phyloP scores from a whole-genome alignment of 1,284 basidiomycete genomes.

The Cutaneotrichosporon daszewskae region DNA sequence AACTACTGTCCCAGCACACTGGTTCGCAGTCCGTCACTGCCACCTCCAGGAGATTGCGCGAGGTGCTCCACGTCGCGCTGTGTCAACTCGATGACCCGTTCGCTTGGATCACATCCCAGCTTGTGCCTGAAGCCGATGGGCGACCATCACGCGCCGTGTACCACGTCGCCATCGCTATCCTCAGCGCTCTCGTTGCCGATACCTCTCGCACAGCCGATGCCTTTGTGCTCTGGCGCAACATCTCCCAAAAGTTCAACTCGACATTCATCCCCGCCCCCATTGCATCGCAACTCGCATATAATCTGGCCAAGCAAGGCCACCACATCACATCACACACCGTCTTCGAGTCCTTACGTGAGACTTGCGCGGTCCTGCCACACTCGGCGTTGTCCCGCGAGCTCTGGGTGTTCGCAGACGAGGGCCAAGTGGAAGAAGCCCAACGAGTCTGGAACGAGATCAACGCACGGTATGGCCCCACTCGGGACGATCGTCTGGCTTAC shows the following conservation, averaged over 20 bases:
- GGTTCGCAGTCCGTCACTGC: background rate
- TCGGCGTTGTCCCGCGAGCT: conserved; percentile 9
- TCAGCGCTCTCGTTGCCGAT: conserved; percentile 1
- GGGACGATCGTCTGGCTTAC: conserved; percentile 1
- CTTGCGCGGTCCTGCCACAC: conserved; percentile 7
- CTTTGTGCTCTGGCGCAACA: conserved; percentile 5
- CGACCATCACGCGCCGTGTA: conserved; percentile 2
- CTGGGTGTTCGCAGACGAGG: conserved; percentile 8
- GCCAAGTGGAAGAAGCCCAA: conserved; percentile 3
- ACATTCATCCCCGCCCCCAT: conserved; percentile 3
- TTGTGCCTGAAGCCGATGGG: background rate
- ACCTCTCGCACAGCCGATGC: background rate
- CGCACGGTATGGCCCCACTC: conserved; percentile 4
- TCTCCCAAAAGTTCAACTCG: conserved; percentile 9
- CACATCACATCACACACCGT: conserved; percentile 3
- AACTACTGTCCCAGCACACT: conserved; percentile 2
- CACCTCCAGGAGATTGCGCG: background rate
- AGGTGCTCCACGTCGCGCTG: conserved; percentile 4
- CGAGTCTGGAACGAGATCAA: conserved; percentile 8
- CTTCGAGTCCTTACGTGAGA: conserved; percentile 7
- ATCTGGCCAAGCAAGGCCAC: conserved; percentile 1
- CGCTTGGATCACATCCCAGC: conserved; percentile 1
- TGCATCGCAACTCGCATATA: conserved; percentile 6
- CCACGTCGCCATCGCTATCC: conserved; percentile 2
- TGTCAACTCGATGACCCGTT: conserved; percentile 3